Conservation (phyloP, 805 yeast genomes). For the Pichia nakasei region DNA sequence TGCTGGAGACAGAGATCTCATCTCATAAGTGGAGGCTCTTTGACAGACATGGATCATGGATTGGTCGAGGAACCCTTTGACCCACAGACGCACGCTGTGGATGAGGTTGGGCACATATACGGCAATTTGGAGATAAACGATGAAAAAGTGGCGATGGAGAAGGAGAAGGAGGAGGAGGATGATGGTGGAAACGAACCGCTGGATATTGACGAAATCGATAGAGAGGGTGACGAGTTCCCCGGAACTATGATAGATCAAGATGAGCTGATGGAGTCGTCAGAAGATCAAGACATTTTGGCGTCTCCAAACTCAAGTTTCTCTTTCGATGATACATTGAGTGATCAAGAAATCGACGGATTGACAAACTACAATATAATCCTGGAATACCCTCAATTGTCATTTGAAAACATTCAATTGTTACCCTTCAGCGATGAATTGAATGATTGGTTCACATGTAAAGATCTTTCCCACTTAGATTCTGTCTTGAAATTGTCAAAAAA, state of each 20-base stretch:
- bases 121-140: neutral
- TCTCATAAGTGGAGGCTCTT: too few relatives aligned
- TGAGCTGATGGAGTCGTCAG: conserved; percentile 25
- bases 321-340: conserved; percentile 17
- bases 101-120: neutral
- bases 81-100: conserved; percentile 1
- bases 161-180: too few relatives aligned
- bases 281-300: conserved; percentile 22
- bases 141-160: too few relatives aligned
- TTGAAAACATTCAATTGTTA: conserved; percentile 31
- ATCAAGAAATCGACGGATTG: conserved; percentile 26
- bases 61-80: neutral
- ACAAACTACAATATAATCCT: conserved; percentile 26
- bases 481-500: conserved; percentile 7
- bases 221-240: conserved; percentile 17
- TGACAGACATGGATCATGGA: neutral
- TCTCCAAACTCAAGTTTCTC: conserved; percentile 25
- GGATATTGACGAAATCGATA: neutral
- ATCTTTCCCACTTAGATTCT: conserved; percentile 19
- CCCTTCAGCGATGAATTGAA: conserved; percentile 31
- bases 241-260: conserved; percentile 24
- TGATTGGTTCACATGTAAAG: conserved; percentile 31
- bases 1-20: too few relatives aligned
- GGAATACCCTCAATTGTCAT: conserved; percentile 36
- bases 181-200: neutral